These are phyloP conservation scores for Saccharomyces jurei DNA, from an alignment of 805 yeast genomes.

Conservation along the genomic window DNA sequence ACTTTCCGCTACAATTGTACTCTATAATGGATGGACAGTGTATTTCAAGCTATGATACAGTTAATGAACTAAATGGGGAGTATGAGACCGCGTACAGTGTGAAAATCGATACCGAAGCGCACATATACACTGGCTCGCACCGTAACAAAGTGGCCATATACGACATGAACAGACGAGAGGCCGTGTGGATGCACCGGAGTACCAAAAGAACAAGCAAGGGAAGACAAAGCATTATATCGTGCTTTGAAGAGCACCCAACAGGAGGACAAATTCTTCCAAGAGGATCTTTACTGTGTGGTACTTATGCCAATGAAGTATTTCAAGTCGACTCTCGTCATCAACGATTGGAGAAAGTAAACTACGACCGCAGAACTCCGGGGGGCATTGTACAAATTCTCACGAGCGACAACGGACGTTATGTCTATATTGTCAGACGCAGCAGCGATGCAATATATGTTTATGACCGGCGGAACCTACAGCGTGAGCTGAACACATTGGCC, in stretches of 20 bases:
- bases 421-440: conserved; percentile 30
- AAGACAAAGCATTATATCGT: conserved; percentile 18
- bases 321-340: conserved; percentile 17
- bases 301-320: conserved; percentile 25
- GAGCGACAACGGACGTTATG: conserved; percentile 32
- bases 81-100: conserved; percentile 28
- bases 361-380: conserved; percentile 9
- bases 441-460: conserved; percentile 26
- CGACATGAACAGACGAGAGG: conserved; percentile 24
- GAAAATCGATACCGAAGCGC: conserved; percentile 12
- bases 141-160: conserved; percentile 25
- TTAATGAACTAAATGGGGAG: conserved; percentile 29
- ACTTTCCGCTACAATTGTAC: conserved; percentile 32
- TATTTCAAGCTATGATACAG: conserved; percentile 20
- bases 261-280: conserved; percentile 5
- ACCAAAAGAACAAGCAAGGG: conserved; percentile 2
- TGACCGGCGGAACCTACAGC: conserved; percentile 26
- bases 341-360: not conserved
- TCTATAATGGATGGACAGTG: conserved; percentile 13
- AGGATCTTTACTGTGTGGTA: conserved; percentile 12
- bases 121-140: conserved; percentile 30
- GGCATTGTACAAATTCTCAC: conserved; percentile 32
- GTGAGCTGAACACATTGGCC: conserved; percentile 9
- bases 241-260: conserved; percentile 15
- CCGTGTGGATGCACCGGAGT: conserved; percentile 14